Base-by-base conservation (phyloP, 2,329 filamentous ascomycete species). In the Aspergillus flavus region DNA sequence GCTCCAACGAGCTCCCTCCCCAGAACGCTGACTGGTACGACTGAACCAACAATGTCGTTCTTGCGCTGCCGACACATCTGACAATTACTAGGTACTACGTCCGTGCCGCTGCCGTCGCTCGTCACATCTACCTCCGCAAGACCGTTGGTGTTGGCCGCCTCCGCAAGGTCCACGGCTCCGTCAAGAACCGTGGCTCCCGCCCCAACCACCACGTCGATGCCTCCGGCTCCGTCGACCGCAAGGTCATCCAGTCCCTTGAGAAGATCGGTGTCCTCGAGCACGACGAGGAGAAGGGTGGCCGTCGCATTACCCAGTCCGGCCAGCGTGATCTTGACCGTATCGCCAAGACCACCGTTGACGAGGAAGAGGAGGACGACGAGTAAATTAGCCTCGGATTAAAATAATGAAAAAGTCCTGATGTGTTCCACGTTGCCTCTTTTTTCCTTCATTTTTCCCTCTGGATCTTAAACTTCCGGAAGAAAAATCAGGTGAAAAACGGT, bases 81-180 rank as follows among this genome's bases (percentile, higher is more conserved):
- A 68, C 48, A 10, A 32, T 58, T 61, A 55, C 32, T 55, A 86
- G 84, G 84, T 90, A 87, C 86, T 91, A 91, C 85, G 81, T 89
- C 81, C 94, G 95, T 80, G 94, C 94, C 77, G 95, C 95, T 76
- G 89, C 94, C 73, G 91, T 99, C 80, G 95, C 95, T 79, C 93
- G 94, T 80, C 94, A 98, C 88, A 90, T 99, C 87, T 99, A 99
- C 89, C 88, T 99, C 83, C 92, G 95, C 86, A 99, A 99, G 89
- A 97, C 94, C 69, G 94, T 99, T 80, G 95, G 95, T 88, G 93
- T 99, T 75, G 95, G 95, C 84, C 93, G 95, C 80, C 90, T 99
- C 76, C 91, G 94, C 83, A 97, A 96, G 87, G 91, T 91, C 72
- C 95, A 99, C 89, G 95, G 93, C 77, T 91, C 89, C 75, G 91